Base-by-base conservation (phyloP, 2,329 filamentous ascomycete species). In the Leptographium lundbergii region DNA sequence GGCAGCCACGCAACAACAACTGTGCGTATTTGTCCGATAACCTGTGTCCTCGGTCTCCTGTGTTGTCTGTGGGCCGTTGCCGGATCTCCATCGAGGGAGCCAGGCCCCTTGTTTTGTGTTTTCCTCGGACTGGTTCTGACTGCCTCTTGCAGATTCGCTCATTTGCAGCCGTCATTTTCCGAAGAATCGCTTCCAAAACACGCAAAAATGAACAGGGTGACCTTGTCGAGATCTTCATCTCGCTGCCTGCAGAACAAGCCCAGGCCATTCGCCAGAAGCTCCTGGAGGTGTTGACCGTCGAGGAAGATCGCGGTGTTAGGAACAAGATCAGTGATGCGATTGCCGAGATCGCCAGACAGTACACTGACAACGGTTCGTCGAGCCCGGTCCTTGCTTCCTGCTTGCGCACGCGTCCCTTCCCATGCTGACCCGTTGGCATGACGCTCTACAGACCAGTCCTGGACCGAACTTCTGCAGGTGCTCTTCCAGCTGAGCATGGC, bases 311-410 rank as follows among this genome's bases (percentile, higher is more conserved):
- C 62, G 77, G 82, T 47, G 88, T 96, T 54, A 82, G 94, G 67
- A 94, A 96, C 76, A 99, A 99, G 74, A 88, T 97, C 69, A 94
- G 91, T 66, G 94, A 99, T 74, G 91, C 92, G n/a, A 88, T 97
- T 62, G 94, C 94, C 27, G 94, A 99, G 74, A 80, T 99, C 61
- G 94, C 92, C 52, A 85, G 94, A 68, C 91, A 99, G 75, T 96
- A 96, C 73, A 88, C 89, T 52, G 94, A 97, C 67, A 90, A 88
- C 68, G 86, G 90, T 95, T 79, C 71, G 85, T 76, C 59, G 13
- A 17, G 14, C 48, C 19, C 22, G 10, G 4, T 14, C 6, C 48
- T 22, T 11, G 24, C 48, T 57, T 42, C 14, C 25, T 57, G 51
- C 25, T 52, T 36, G 9, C 27, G 17, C 11, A 6, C 36, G 19